Evolutionary conservation across 192 early-diverging fungal genomes (phyloP).

Genomic region (Coemansia sp.): DNA sequence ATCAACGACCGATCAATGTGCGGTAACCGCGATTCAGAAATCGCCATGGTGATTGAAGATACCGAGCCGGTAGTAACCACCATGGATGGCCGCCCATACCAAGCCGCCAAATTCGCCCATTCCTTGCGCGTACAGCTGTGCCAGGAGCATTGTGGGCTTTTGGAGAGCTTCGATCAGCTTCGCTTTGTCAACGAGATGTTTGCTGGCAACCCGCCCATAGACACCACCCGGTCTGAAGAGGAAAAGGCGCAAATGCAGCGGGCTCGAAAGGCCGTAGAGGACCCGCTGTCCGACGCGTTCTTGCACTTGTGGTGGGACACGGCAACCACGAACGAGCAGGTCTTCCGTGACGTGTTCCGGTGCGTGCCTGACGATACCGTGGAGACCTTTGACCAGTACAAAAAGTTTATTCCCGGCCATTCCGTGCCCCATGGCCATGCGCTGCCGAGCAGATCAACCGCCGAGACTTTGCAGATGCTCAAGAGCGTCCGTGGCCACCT

Average conservation of each 20-base stretch:
- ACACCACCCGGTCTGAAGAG: conserved; percentile 16
- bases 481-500: conserved; percentile 45
- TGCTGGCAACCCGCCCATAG: conserved; percentile 40
- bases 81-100: conserved; percentile 74
- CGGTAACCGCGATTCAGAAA: conserved; percentile 84
- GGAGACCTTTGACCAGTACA: conserved; percentile 59
- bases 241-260: conserved; percentile 7
- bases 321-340: conserved; percentile 64
- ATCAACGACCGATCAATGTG: conserved; percentile 89
- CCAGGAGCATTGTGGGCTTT: conserved; percentile 77
- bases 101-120: conserved; percentile 72
- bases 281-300: conserved; percentile 69
- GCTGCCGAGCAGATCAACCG: conserved; percentile 17
- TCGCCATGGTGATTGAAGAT: conserved; percentile 82
- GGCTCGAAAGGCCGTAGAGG: conserved; percentile 48
- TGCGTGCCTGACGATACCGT: conserved; percentile 84
- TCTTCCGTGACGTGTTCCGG: conserved; percentile 78
- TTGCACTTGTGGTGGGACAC: conserved; percentile 62
- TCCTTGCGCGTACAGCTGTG: conserved; percentile 73
- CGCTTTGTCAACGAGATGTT: conserved; percentile 43
- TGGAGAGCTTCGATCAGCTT: conserved; percentile 54
- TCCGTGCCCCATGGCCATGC: conserved; percentile 46
- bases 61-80: conserved; percentile 60
- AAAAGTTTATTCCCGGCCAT: conserved; percentile 48
- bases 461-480: conserved; percentile 33